These are phyloP conservation scores for Remersonia thermophila DNA, from an alignment of 2,329 filamentous ascomycete genomes.

Conservation along the genomic window DNA sequence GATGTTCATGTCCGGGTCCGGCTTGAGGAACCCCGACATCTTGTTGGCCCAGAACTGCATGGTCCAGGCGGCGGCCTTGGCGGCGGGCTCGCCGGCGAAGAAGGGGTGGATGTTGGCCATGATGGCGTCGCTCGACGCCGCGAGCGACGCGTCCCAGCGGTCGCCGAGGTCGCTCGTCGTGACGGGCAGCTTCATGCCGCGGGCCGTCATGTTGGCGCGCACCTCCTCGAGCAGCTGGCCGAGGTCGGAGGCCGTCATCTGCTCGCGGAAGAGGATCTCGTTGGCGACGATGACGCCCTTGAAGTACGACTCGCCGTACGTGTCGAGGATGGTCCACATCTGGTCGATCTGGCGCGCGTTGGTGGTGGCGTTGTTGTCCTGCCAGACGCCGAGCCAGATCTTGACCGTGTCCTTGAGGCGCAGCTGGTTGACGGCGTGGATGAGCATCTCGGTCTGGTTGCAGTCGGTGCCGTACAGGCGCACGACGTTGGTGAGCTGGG, in stretches of 20 bases:
- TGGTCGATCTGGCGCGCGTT: slow-evolving; percentile 70
- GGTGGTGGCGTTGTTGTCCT: slow-evolving; percentile 71
- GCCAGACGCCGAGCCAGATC: slow-evolving; percentile 91
- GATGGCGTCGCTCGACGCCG: slow-evolving; percentile 63
- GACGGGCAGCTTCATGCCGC: slow-evolving; percentile 59
- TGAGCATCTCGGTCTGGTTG: slow-evolving; percentile 90
- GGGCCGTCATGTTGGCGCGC: slow-evolving; percentile 56
- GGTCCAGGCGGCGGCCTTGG: slow-evolving; percentile 66
- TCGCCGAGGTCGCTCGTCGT: slow-evolving; percentile 83
- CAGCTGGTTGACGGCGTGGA: slow-evolving; percentile 67
- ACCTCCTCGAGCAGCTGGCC: slow-evolving; percentile 54
- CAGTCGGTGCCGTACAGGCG: slow-evolving; percentile 92
- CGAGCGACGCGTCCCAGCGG: slow-evolving; percentile 65
- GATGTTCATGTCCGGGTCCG: slow-evolving; percentile 54
- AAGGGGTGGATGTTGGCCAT: slow-evolving; percentile 98
- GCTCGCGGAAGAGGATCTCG: slow-evolving; percentile 63
- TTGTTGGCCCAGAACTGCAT: slow-evolving; percentile 66
- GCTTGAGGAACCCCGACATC: slow-evolving; percentile 53
- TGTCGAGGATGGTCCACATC: slow-evolving; percentile 72
- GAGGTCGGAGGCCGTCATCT: slow-evolving; percentile 55
- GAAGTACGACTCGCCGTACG: slow-evolving; percentile 57
- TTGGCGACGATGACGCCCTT: slow-evolving; percentile 74
- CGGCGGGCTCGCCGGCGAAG: slow-evolving; percentile 65
- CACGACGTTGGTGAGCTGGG: slow-evolving; percentile 77
- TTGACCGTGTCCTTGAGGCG: slow-evolving; percentile 62